phyloP scores from a whole-genome alignment of 768 basidiomycete species.

The Rhizopogon rudus region DNA sequence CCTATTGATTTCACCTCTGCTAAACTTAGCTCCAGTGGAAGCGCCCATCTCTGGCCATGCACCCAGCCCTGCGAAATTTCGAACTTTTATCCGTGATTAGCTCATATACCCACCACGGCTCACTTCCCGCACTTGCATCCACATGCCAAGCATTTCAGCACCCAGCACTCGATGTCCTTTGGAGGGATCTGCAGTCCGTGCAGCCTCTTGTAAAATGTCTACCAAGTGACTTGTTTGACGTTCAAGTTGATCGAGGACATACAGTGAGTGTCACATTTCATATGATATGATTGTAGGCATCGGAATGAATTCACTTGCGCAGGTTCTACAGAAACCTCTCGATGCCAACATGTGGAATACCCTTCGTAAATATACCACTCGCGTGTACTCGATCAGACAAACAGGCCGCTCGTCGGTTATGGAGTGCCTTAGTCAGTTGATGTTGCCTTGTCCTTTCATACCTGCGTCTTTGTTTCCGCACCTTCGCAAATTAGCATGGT shows the following conservation, averaged over 20 bases:
- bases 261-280: neutral
- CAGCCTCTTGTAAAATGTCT: slow-evolving; percentile 11
- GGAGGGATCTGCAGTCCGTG: slow-evolving; percentile 17
- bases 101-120: neutral
- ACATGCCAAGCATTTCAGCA: slow-evolving; percentile 17
- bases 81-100: too few relatives aligned
- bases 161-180: slow-evolving; percentile 21
- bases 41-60: too few relatives aligned
- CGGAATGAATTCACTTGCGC: neutral
- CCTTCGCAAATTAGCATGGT: slow-evolving; percentile 15
- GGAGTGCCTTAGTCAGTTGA: slow-evolving; percentile 2
- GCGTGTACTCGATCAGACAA: slow-evolving; percentile 12
- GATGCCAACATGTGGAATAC: slow-evolving; percentile 12
- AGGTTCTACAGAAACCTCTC: neutral
- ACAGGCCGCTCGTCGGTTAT: neutral
- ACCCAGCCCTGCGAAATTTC: too few relatives aligned
- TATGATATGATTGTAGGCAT: neutral
- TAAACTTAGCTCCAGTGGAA: too few relatives aligned
- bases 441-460: slow-evolving; percentile 12
- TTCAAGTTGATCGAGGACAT: too few relatives aligned
- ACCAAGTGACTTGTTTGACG: neutral
- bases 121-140: slow-evolving; percentile 16
- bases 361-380: slow-evolving; percentile 13
- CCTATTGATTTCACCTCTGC: too few relatives aligned
- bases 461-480: slow-evolving; percentile 16